Base-by-base conservation (phyloP, 768 basidiomycete genomes). In the Tephrocybe sp. region DNA sequence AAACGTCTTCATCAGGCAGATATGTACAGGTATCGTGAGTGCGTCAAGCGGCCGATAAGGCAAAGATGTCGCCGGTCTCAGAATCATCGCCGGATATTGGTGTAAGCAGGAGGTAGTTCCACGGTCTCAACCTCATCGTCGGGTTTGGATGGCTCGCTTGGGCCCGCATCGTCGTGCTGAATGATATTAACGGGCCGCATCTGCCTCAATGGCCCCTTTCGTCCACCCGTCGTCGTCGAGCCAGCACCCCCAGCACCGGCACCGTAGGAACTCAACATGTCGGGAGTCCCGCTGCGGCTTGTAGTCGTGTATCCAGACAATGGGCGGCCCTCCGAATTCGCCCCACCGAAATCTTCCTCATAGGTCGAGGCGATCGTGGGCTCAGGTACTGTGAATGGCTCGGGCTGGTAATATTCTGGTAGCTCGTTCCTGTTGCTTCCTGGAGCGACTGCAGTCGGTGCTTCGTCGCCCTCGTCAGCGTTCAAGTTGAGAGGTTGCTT, bases 161-260 rank as follows among this genome's bases (percentile, higher is more conserved):
- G 77, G 1, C 90, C 89, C 0, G 87, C 90, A 62, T 92, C 90
- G 56, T 91, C 88, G 59, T 92, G 90, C 67, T 92, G 90, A 39
- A 92, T 78, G 60, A 90, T 80, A 61, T 92, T 91, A 31, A 92
- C 82, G 0, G 87, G 76, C 40, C 89, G 72, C 69, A 89, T 69
- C 54, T 68, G 71, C 34, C 83, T 72, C 47, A 76, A 65, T 35
- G 72, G 65, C 8, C 72, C 79, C 57, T 82, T 82, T 60, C 76
- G 68, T 12, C 69, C 61, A n/a, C 33, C 55, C 30, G 62, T 63
- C 22, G 58, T 56, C 43, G 68, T 56, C 13, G 68, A 60, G 10
- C 62, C 65, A 17, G 45, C 64, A 26, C 26, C 26, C 26, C 26
- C 26, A 26, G 26, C 26, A 26, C 26, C 26, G 26, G 26, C 26